Evolutionary conservation across 2,329 filamentous ascomycete species (phyloP).

Genomic region (Westerdykella sp.): DNA sequence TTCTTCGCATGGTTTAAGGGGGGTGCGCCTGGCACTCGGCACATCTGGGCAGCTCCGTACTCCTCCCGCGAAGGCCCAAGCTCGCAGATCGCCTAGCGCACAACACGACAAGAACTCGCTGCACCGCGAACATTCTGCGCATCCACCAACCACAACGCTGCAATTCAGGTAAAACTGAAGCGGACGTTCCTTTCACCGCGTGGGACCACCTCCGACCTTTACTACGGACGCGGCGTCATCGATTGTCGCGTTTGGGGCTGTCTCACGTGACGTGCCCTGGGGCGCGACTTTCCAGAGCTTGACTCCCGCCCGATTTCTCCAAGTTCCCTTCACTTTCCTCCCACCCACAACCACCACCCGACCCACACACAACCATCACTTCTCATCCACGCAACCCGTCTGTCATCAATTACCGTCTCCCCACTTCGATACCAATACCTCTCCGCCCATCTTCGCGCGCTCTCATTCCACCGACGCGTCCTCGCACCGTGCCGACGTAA

Average conservation of each 20-base stretch:
- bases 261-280: neutral
- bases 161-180: neutral
- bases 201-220: neutral
- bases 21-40: no score
- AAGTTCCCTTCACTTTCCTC: conserved; percentile 16
- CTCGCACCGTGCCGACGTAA: conserved; percentile 28
- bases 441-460: conserved; percentile 26
- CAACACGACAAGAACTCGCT: neutral
- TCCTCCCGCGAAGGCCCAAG: neutral
- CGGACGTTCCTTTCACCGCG: neutral
- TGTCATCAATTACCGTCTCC: conserved; percentile 28
- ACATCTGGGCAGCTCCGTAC: no score
- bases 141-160: neutral
- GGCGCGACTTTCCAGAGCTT: neutral
- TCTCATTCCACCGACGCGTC: conserved; percentile 31
- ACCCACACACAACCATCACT: conserved; percentile 32
- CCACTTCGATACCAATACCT: conserved; percentile 20
- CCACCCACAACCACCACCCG: conserved; percentile 23
- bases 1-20: no score
- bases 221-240: neutral
- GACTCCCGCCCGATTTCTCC: conserved; percentile 10
- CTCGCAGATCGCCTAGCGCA: neutral
- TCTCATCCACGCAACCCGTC: conserved; percentile 27
- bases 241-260: neutral
- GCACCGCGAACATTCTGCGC: neutral